phyloP scores from a whole-genome alignment of 1,139 yeast genomes.

The Candida sanyaensis region DNA sequence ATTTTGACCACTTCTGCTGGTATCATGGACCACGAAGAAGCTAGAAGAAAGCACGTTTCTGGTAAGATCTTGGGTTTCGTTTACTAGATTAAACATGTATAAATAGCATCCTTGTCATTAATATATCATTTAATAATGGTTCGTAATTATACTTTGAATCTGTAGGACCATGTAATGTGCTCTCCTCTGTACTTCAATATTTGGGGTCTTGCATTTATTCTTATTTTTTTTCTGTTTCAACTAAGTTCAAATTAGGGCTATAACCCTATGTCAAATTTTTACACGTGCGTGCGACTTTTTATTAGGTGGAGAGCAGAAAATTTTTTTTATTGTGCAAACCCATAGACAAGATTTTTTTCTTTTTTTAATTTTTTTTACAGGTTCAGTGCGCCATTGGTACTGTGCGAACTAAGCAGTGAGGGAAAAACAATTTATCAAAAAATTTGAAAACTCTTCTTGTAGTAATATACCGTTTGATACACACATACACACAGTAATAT shows the following conservation, averaged over 20 bases:
- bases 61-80: conserved; percentile 98
- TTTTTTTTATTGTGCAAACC: conserved; percentile 4
- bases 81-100: conserved; percentile 50
- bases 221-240: not conserved
- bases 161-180: not conserved
- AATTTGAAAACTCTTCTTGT: conserved; percentile 6
- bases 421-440: conserved; percentile 8
- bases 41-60: conserved; percentile 99
- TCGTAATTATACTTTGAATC: not conserved
- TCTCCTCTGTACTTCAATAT: too few species aligned
- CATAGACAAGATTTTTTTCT: not conserved
- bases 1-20: conserved; percentile 99
- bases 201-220: not conserved
- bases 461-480: conserved; percentile 3
- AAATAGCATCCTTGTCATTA: conserved; percentile 5
- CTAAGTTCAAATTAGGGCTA: conserved; percentile 8
- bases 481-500: conserved; percentile 12
- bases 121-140: conserved; percentile 5
- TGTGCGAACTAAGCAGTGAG: conserved; percentile 1
- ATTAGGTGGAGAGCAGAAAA: not conserved
- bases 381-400: not conserved
- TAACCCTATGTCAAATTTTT: not conserved
- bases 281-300: conserved; percentile 6
- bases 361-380: not conserved
- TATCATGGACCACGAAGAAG: conserved; percentile 99